These are phyloP conservation scores for Lipomyces orientalis DNA, from an alignment of 805 yeast species.

Conservation along the genomic window DNA sequence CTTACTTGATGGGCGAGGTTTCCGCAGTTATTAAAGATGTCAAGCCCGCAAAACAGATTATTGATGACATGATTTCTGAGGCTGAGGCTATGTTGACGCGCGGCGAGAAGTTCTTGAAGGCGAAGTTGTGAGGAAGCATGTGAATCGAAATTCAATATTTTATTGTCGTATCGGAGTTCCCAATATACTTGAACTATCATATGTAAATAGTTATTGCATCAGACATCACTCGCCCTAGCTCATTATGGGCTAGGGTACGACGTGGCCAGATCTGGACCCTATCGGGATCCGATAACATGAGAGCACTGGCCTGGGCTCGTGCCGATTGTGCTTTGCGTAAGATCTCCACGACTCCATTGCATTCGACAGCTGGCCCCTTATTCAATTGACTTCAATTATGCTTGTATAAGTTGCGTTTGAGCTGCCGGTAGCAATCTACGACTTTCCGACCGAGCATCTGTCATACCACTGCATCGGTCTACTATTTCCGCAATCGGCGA, in stretches of 20 bases:
- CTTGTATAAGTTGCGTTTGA: too few relatives aligned
- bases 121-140: conserved; percentile 18
- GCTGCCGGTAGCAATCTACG: not conserved
- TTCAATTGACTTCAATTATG: too few relatives aligned
- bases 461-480: not conserved
- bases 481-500: not conserved
- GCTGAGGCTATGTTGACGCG: conserved; percentile 32
- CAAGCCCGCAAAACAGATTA: conserved; percentile 40
- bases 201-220: not conserved
- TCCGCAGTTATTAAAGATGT: conserved; percentile 38
- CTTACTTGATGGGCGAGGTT: conserved; percentile 43
- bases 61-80: conserved; percentile 40
- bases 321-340: too few relatives aligned
- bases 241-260: too few relatives aligned
- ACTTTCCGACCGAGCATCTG: not conserved
- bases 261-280: too few relatives aligned
- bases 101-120: conserved; percentile 17
- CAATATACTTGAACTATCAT: not conserved
- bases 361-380: too few relatives aligned
- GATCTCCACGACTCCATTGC: too few relatives aligned
- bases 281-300: too few relatives aligned
- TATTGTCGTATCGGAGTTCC: not conserved
- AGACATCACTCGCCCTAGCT: too few relatives aligned
- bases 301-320: too few relatives aligned
- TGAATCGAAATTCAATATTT: not conserved